Conservation (phyloP, 192 early-diverging fungal genomes). For the Geranomyces variabilis region DNA sequence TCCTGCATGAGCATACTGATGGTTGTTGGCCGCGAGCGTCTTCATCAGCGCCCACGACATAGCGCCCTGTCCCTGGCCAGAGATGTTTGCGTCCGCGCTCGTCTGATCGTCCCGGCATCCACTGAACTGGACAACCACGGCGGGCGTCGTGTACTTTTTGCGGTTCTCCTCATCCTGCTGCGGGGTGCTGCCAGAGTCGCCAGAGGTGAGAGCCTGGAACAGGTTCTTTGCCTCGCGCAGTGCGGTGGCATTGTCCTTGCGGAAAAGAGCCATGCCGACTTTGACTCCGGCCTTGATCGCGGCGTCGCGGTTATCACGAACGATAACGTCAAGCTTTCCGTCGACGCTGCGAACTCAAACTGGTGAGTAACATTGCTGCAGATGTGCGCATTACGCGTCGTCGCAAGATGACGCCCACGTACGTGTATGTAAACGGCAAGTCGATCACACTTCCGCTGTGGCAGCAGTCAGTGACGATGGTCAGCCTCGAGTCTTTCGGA, state of each 20-base stretch:
- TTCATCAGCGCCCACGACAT: conserved; percentile 69
- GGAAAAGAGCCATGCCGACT: conserved; percentile 38
- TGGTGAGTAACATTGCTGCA: neutral
- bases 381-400: neutral
- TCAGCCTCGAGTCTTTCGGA: conserved; percentile 43
- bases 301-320: conserved; percentile 39
- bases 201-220: conserved; percentile 18
- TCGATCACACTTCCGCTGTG: conserved; percentile 54
- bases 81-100: conserved; percentile 72
- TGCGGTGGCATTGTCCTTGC: conserved; percentile 41
- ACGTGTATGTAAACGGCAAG: conserved; percentile 52
- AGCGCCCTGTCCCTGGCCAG: conserved; percentile 63
- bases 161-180: conserved; percentile 23
- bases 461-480: conserved; percentile 56
- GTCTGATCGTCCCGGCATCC: conserved; percentile 75
- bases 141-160: conserved; percentile 34
- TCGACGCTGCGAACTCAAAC: conserved; percentile 18
- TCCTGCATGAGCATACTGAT: neutral
- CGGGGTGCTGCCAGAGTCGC: conserved; percentile 10
- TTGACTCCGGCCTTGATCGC: conserved; percentile 41
- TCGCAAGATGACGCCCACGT: neutral
- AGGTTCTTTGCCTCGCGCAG: conserved; percentile 27
- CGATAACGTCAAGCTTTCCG: conserved; percentile 43
- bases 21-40: conserved; percentile 38
- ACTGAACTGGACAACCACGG: conserved; percentile 67